Percentiles rank a stretch among this genome's conserved stretches.
Evolutionary conservation across 345 rosid genomes (phyloP).

Genomic region (Mercurialis annua): DNA sequence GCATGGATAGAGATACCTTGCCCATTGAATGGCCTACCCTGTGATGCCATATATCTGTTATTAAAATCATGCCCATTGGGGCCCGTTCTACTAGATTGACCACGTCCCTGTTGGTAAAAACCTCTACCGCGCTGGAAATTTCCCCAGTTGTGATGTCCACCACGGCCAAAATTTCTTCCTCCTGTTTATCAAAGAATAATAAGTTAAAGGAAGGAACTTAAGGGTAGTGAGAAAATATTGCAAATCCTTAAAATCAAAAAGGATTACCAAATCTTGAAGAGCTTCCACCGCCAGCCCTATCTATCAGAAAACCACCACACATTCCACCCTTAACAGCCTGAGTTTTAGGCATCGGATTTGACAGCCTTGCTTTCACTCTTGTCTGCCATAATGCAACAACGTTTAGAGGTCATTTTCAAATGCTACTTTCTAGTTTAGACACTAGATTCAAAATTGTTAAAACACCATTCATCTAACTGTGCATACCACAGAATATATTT

Average conservation of each 20-base stretch:
- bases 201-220: constrained; percentile 10
- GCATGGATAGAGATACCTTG: constrained; percentile 26
- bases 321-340: constrained; percentile 70
- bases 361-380: constrained; percentile 58
- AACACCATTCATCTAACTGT: neutral
- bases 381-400: constrained; percentile 28
- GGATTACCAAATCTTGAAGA: constrained; percentile 54
- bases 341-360: constrained; percentile 69
- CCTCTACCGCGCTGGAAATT: constrained; percentile 37
- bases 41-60: constrained; percentile 27
- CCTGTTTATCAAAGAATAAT: constrained; percentile 29
- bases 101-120: constrained; percentile 36
- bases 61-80: constrained; percentile 31
- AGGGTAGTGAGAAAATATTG: constrained; percentile 9
- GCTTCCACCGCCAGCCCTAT: constrained; percentile 29
- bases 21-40: constrained; percentile 35
- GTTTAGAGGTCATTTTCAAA: constrained; percentile 15
- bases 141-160: constrained; percentile 36
- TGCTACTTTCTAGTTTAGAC: neutral
- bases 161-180: constrained; percentile 47
- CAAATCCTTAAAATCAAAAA: neutral
- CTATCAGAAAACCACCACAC: constrained; percentile 61
- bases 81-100: constrained; percentile 37
- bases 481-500: neutral
- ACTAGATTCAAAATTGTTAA: neutral